These are phyloP conservation scores for Trametes pubescens DNA, from an alignment of 1,284 basidiomycete species.

Conservation along the genomic window DNA sequence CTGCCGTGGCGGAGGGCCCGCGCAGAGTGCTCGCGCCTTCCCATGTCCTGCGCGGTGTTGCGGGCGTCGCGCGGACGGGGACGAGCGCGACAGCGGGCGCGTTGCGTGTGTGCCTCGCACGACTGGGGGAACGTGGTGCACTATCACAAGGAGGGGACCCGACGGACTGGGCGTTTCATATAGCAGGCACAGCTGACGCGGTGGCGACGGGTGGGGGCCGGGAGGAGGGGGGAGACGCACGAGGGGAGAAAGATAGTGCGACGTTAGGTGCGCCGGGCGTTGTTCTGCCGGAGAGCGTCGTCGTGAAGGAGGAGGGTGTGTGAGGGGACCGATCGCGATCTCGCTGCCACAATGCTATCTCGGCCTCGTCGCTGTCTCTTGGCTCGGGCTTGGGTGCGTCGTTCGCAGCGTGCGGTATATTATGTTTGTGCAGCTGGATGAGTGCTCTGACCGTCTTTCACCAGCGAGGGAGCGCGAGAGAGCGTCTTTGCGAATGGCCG, in stretches of 20 bases:
- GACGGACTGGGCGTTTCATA: constrained; percentile 17
- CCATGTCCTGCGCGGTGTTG: constrained; percentile 48
- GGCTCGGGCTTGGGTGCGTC: background rate
- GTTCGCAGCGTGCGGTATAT: background rate
- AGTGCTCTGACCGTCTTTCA: background rate
- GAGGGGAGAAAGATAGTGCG: constrained; percentile 16
- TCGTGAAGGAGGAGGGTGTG: constrained; percentile 22
- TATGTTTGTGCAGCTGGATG: background rate
- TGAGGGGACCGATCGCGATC: constrained; percentile 9
- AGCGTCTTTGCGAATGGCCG: background rate
- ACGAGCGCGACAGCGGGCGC: constrained; percentile 32
- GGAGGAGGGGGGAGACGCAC: constrained; percentile 14
- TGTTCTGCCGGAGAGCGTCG: constrained; percentile 14
- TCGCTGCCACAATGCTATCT: background rate
- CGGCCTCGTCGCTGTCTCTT: background rate
- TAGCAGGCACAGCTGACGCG: background rate
- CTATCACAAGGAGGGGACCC: constrained; percentile 1
- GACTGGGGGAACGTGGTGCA: constrained; percentile 32
- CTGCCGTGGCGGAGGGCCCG: constrained; percentile 3
- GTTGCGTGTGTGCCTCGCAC: constrained; percentile 42
- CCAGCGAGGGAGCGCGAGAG: background rate
- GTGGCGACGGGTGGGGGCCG: background rate
- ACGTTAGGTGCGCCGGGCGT: constrained; percentile 5
- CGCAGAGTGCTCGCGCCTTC: constrained; percentile 46
- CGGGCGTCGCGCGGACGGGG: constrained; percentile 6